Conservation (phyloP, 495 filamentous ascomycete species). For the Podospora fimiseda region DNA sequence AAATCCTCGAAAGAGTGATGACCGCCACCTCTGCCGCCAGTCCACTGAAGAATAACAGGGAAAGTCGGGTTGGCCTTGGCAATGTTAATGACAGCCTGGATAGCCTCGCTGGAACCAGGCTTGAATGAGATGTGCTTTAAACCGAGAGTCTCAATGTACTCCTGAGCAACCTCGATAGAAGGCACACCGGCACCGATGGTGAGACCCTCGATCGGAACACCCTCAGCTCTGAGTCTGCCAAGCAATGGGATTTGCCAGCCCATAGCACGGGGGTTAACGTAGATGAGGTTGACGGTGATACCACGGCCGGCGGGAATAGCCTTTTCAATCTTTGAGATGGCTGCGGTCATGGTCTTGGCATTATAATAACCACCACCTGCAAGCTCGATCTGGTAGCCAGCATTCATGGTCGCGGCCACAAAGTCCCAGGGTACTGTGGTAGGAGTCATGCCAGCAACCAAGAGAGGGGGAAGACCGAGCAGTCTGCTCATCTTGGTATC, state of each 20-base stretch:
- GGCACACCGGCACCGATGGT: conserved; percentile 93
- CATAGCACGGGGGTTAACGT: conserved; percentile 95
- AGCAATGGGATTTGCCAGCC: conserved; percentile 94
- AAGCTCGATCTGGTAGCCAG: conserved; percentile 92
- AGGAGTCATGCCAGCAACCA: conserved; percentile 96
- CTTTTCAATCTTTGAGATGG: conserved; percentile 83
- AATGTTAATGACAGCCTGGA: conserved; percentile 86
- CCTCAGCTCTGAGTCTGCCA: conserved; percentile 73
- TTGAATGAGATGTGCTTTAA: conserved; percentile 95
- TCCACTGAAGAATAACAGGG: conserved; percentile 91
- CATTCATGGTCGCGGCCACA: conserved; percentile 90
- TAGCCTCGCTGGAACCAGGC: conserved; percentile 82
- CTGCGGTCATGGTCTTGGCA: conserved; percentile 80
- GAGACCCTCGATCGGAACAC: conserved; percentile 88
- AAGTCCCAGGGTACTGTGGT: conserved; percentile 94
- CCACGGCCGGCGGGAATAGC: conserved; percentile 83
- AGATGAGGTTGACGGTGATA: conserved; percentile 92
- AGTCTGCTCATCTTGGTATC: conserved; percentile 97
- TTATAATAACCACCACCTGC: conserved; percentile 90
- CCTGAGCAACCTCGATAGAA: conserved; percentile 86
- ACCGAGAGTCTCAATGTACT: conserved; percentile 90
- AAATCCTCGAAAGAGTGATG: conserved; percentile 96
- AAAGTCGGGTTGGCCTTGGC: conserved; percentile 81
- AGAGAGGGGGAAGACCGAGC: conserved; percentile 80
- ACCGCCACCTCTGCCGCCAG: conserved; percentile 85